Conservation (phyloP, 2,329 filamentous ascomycete genomes). For the Sclerotinia subarctica region DNA sequence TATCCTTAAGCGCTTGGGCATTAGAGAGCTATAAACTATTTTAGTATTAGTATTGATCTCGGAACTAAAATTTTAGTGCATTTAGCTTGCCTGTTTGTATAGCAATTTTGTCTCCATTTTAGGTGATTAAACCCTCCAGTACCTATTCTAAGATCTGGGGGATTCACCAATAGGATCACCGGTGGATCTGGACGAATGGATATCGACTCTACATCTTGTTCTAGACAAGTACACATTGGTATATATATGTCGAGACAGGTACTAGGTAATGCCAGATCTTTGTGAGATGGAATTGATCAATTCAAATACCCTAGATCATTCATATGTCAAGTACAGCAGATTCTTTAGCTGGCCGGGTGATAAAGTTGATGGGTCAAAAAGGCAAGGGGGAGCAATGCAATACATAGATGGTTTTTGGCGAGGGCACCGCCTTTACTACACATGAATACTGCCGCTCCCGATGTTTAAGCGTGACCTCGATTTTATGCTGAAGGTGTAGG, state of each 20-base stretch:
- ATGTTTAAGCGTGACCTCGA: neutral
- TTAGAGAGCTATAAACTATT: neutral
- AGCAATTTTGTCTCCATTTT: neutral
- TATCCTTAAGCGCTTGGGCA: neutral
- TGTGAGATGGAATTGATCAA: neutral
- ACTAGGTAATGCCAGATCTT: neutral
- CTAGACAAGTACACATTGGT: neutral
- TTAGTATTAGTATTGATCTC: neutral
- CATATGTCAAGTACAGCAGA: neutral
- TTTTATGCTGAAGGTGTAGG: neutral
- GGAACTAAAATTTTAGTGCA: neutral
- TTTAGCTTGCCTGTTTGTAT: neutral
- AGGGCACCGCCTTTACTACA: neutral
- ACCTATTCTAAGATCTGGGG: neutral
- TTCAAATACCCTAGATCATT: neutral
- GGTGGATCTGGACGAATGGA: neutral
- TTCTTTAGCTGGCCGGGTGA: neutral
- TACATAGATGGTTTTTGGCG: too few species aligned
- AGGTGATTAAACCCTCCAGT: neutral
- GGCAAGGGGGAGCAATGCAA: too few species aligned
- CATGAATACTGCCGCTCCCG: neutral
- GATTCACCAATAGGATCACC: neutral
- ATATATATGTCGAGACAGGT: neutral
- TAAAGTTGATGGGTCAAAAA: neutral
- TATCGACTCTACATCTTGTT: neutral